Base-by-base conservation (phyloP, 495 filamentous ascomycete genomes). In the Aspergillus bridgeri region DNA sequence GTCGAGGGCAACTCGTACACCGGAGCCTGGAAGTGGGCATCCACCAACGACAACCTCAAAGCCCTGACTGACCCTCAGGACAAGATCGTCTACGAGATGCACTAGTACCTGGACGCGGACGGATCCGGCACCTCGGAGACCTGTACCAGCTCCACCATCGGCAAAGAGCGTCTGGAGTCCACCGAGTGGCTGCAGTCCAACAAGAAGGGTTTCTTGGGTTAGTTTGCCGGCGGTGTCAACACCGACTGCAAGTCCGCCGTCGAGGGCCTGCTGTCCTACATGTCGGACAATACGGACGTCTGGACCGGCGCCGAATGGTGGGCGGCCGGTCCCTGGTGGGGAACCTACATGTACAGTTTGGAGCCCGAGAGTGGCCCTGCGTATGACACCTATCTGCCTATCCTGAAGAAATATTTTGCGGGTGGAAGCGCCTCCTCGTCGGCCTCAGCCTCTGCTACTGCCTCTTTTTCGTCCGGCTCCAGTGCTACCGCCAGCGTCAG, bases 301-400 rank as follows among this genome's bases (percentile, higher is more conserved):
- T 91, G 89, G 89, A 76, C 78, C 27, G 88, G 87, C 1, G 88
- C 79, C 56, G 52, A 83, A 15, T 89, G 85, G 85, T 91, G 88
- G 88, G 77, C 80, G 17, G 87, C 83, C 15, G 87, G 86, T 0
- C 86, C 73, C 48, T 79, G 76, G 78, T 81, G 77, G 83, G 71
- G 78, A 53, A 53, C 57, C 25, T 88, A 86, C 68, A 83, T 87
- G 68, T 87, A 78, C 65, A 75, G 62, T 57, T 70, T 87, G 61
- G 86, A 89, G 73, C 85, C 86, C 0, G 71, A 77, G 19, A 69
- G 63, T 21, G 81, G 84, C 0, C 65, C 69, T 17, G 84, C 81
- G 0, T 85, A 80, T 68, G 71, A 69, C 22, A 70, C 60, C 20
- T 73, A 73, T 51, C 60, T 74, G 21, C 61, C 62, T 22, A 69